Evolutionary conservation across 176 grass and related monocot species (phyloP).

Genomic region (Sorghum bicolor): DNA sequence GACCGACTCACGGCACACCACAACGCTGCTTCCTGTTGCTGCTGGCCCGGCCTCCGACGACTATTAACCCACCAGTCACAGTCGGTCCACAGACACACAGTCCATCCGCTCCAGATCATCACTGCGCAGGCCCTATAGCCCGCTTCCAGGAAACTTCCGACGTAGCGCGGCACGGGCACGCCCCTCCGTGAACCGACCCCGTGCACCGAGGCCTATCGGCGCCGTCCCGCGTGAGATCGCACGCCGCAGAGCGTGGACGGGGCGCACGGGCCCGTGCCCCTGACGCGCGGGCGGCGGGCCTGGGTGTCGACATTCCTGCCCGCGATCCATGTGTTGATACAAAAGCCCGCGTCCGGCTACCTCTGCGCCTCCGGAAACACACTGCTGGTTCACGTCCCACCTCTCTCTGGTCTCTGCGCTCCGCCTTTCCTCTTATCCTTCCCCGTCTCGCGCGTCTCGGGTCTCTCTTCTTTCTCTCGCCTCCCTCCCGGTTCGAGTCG

Average conservation of each 20-base stretch:
- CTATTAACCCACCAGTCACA: background rate
- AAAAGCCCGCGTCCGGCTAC: background rate
- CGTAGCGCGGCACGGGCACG: background rate
- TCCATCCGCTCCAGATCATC: background rate
- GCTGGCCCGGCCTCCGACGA: background rate
- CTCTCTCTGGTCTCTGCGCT: background rate
- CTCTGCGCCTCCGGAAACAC: slow-evolving; percentile 29
- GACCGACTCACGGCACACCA: background rate
- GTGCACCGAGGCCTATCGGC: background rate
- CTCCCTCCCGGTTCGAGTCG: background rate
- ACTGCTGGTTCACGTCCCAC: slow-evolving; percentile 16
- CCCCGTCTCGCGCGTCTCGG: background rate
- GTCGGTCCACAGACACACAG: background rate
- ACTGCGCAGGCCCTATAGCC: background rate
- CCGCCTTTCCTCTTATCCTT: background rate
- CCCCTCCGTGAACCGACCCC: background rate
- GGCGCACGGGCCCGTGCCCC: background rate
- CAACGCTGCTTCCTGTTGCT: background rate
- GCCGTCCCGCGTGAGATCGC: background rate
- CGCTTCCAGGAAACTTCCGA: slow-evolving; percentile 3
- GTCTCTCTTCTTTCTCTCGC: background rate
- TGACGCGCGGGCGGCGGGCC: background rate
- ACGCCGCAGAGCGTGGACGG: background rate
- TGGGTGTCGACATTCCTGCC: slow-evolving; percentile 41
- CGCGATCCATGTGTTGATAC: background rate